Percentiles rank a stretch among this genome's conserved stretches.
These are phyloP conservation scores for Stereum hirsutum DNA, from an alignment of 1,284 basidiomycete genomes.

Conservation along the genomic window DNA sequence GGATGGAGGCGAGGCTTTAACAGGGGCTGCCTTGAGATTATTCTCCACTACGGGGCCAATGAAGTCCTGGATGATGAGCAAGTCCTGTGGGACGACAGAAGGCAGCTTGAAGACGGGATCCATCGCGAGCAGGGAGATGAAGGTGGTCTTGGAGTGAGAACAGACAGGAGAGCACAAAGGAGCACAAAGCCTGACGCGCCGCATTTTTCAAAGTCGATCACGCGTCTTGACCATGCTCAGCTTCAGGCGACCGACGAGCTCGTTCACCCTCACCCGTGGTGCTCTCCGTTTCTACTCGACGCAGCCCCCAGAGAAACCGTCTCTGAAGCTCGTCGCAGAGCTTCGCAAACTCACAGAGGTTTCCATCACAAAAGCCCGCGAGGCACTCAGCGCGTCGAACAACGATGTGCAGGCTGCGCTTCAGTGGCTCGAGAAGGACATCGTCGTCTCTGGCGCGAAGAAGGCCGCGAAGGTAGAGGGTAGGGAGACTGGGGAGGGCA, in stretches of 20 bases:
- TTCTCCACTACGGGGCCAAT: conserved; percentile 29
- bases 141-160: background rate
- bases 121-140: background rate
- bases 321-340: conserved; percentile 76
- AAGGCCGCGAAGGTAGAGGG: conserved; percentile 81
- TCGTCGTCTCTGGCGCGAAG: conserved; percentile 60
- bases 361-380: conserved; percentile 81
- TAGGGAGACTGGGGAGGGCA: conserved; percentile 69
- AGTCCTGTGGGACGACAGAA: conserved; percentile 54
- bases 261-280: conserved; percentile 5
- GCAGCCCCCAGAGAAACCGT: conserved; percentile 28
- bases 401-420: conserved; percentile 74
- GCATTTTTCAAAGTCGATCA: background rate
- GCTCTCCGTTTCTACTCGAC: conserved; percentile 28
- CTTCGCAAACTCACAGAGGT: conserved; percentile 77
- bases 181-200: background rate
- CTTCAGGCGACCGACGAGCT: conserved; percentile 1
- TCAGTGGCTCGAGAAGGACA: conserved; percentile 74
- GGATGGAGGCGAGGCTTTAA: conserved; percentile 4
- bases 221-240: background rate
- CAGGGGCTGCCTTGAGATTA: background rate
- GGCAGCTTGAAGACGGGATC: conserved; percentile 43
- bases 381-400: conserved; percentile 71
- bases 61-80: conserved; percentile 61
- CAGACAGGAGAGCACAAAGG: background rate